Percentiles rank a stretch among this genome's conserved stretches.
These are phyloP conservation scores for Kwoniella mangroviensis DNA, from an alignment of 768 basidiomycete genomes.

Conservation along the genomic window DNA sequence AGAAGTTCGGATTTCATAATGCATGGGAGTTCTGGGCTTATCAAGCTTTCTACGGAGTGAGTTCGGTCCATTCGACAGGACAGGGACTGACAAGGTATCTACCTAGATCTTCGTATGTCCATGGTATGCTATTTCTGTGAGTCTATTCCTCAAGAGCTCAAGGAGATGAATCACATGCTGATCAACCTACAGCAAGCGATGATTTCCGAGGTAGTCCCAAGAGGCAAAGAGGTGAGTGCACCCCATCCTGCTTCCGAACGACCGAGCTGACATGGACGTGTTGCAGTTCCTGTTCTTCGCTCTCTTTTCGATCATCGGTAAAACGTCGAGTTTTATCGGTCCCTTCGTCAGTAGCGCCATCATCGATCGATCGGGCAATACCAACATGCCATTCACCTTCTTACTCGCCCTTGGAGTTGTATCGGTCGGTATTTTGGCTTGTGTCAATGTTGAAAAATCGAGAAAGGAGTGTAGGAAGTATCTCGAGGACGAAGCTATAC, in stretches of 20 bases:
- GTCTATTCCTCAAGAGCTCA: constrained; percentile 55
- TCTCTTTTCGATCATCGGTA: constrained; percentile 71
- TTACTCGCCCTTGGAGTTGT: constrained; percentile 45
- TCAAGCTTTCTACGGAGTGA: constrained; percentile 30
- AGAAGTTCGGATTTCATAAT: constrained; percentile 79
- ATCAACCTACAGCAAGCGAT: constrained; percentile 49
- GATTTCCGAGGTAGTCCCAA: constrained; percentile 72
- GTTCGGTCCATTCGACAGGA: not conserved
- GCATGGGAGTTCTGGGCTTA: constrained; percentile 81
- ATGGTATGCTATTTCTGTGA: constrained; percentile 75
- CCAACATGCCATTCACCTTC: constrained; percentile 56
- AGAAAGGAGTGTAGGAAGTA: constrained; percentile 46
- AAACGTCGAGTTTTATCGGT: constrained; percentile 51
- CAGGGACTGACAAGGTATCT: not conserved
- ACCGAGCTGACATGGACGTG: not conserved
- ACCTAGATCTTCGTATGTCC: constrained; percentile 70
- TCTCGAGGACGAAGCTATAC: constrained; percentile 48
- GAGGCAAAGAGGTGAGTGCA: constrained; percentile 69
- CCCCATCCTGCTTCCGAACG: not conserved
- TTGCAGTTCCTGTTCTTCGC: constrained; percentile 73
- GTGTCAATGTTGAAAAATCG: constrained; percentile 49
- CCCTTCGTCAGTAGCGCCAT: constrained; percentile 52
- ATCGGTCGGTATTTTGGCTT: constrained; percentile 39
- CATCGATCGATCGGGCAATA: constrained; percentile 48
- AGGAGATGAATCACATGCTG: not conserved